Evolutionary conservation across 2,329 filamentous ascomycete species (phyloP), one percentile per base, ranked within the genome.

Genomic region (Cercospora beticola): DNA sequence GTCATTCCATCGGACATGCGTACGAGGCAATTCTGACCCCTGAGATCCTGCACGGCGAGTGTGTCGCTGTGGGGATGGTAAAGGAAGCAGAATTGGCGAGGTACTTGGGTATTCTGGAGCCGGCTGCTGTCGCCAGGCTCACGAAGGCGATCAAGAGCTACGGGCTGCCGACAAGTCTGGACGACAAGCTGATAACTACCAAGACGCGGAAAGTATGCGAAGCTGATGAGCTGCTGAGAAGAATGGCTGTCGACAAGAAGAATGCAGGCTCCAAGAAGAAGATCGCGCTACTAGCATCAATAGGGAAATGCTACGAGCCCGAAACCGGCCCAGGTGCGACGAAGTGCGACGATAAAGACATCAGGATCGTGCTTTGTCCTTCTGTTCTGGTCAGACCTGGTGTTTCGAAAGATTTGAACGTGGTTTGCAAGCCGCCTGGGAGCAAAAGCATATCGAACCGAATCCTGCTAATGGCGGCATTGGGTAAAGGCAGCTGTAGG

Each of bases 171-270:
- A 95, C 91, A 4, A 93, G 93, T 0, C 81, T 97, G 8, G 86
- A 90, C 40, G 94, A 99, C 81, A 92, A 93, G 78, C 88, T 89
- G 31, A 90, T 99, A 54, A 86, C 90, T 54, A 92, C 90, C 76
- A 94, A 93, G 4, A 94, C 93, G 1, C 92, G 91, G 64, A 97
- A 97, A 81, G 86, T 88, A 72, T 99, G 95, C 78, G 90, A 92
- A 0, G 92, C 97, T 2, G 92, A 97, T 74, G 87, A 91, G 40
- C 82, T 99, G 62, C 86, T 99, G 66, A 86, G 90, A 73, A 97
- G 97, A 79, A 99, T 99, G 95, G 93, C 91, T 0, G 91, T 99
- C 8, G 95, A 99, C 82, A 99, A 99, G 86, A 99, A 99, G 85
- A 99, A 99, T 73, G 92, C 97, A 56, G 95, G 95, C 1, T 88